Evolutionary conservation across 495 filamentous ascomycete genomes (phyloP), one percentile per base, ranked within the genome.

Genomic region (Trichocladium antarcticum): DNA sequence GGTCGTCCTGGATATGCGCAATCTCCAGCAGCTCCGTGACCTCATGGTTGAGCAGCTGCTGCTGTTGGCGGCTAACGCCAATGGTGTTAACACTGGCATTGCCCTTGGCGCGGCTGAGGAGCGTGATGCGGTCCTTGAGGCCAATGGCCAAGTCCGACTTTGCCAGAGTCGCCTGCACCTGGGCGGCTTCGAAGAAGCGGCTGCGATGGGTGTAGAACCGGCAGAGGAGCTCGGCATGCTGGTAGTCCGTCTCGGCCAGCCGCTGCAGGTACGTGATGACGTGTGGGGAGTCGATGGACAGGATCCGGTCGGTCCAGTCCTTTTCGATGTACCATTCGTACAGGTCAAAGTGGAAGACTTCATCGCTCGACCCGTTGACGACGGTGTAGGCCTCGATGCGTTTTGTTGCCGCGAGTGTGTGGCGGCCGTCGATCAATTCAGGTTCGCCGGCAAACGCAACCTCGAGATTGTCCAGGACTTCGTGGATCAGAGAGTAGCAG

Each of bases 241-340:
- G 71, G 14, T 85, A 69, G 46, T 84, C 78, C 5, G 79, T 77
- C 2, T 66, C 61, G 3, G 85, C 81, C 37, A 83, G 82, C 40
- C 82, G 78, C 52, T 84, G 70, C 3, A 99, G 78, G 62, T 95
- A 99, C n/a, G 77, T 80, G 21, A 90, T 78, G 28, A 97, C 86
- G 57, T 85, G 85, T 0, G 80, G 75, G 11, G 92, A 95, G 44
- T 87, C 72, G 32, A 89, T 84, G 39, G 81, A 79, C 8, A 99
- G 78, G 32, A 99, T 73, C 4, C 86, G 81, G 45, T 97, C 87
- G 21, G 71, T 81, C 78, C 84, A 87, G 31, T 82, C 81, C 59
- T 89, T 82, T 29, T 73, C 65, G 36, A 95, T 75, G 63, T 97
- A 96, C 93, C 93, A 99, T 50, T 96, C 92, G 61, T 96, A 99